A percentile compares a stretch with the other conserved stretches of the same genome.
These are phyloP conservation scores for Orbilia quercus DNA, from an alignment of 2,329 filamentous ascomycete genomes.

Conservation along the genomic window DNA sequence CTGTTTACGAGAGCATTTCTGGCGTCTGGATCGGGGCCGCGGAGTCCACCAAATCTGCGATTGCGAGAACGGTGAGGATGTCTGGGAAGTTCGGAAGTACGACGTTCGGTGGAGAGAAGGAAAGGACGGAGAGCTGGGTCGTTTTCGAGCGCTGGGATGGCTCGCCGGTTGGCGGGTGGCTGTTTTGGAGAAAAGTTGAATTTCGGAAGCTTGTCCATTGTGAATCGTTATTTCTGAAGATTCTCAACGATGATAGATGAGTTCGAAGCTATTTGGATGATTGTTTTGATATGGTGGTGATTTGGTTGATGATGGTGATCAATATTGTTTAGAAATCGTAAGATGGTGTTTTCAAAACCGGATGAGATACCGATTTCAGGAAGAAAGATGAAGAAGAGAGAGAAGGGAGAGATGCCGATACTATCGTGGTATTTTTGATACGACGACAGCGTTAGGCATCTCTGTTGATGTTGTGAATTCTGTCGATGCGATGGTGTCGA, in stretches of 20 bases:
- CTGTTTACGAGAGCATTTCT: background rate
- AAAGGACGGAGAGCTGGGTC: conserved; percentile 14
- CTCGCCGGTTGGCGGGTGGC: background rate
- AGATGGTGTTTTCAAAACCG: conserved; percentile 21
- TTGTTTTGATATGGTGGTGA: no score
- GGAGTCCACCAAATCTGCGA: no score
- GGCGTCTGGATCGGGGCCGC: background rate
- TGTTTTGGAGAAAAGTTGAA: background rate
- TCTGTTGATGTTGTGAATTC: no score
- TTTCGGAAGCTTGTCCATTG: conserved; percentile 23
- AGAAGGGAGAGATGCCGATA: background rate
- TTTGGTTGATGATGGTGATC: no score
- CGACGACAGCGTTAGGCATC: no score
- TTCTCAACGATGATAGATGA: background rate
- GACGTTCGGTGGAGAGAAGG: conserved; percentile 16
- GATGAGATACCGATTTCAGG: background rate
- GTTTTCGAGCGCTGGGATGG: background rate
- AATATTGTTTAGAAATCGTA: background rate
- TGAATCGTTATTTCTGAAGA: background rate
- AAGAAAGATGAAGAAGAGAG: background rate
- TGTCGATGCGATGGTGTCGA: no score
- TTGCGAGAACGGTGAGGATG: background rate
- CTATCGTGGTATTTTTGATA: background rate
- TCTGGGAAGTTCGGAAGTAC: background rate
- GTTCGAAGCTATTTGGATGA: no score